phyloP scores from a whole-genome alignment of 495 filamentous ascomycete genomes.

The Daldinia grandis region DNA sequence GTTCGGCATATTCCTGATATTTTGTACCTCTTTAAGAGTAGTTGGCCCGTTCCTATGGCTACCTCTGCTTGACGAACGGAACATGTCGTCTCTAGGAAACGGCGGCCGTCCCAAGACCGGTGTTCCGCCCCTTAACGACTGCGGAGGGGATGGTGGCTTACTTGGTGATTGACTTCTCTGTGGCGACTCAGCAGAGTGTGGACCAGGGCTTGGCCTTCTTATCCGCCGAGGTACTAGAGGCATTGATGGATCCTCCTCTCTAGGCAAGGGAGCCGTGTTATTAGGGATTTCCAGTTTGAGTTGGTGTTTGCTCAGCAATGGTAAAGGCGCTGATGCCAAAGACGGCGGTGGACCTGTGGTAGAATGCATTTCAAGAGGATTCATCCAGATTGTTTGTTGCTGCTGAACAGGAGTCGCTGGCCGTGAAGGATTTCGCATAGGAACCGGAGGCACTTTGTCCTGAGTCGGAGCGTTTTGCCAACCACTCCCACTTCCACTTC shows the following conservation, averaged over 20 bases:
- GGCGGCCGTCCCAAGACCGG: slow-evolving; percentile 12
- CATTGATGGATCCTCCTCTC: slow-evolving; percentile 46
- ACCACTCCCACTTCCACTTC: slow-evolving; percentile 36
- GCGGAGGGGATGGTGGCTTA: slow-evolving; percentile 44
- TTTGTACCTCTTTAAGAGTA: slow-evolving; percentile 33
- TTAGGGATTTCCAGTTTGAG: slow-evolving; percentile 41
- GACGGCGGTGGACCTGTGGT: slow-evolving; percentile 26
- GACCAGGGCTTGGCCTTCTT: slow-evolving; percentile 31
- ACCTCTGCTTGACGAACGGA: slow-evolving; percentile 25
- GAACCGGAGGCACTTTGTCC: slow-evolving; percentile 34
- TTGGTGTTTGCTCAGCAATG: slow-evolving; percentile 45
- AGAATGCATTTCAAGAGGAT: slow-evolving; percentile 54
- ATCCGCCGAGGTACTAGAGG: slow-evolving; percentile 44
- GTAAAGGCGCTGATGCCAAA: slow-evolving; percentile 37
- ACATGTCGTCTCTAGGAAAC: slow-evolving; percentile 16
- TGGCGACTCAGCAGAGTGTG: slow-evolving; percentile 6
- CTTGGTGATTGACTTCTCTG: slow-evolving; percentile 24
- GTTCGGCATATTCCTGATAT: slow-evolving; percentile 23
- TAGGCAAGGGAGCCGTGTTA: slow-evolving; percentile 38
- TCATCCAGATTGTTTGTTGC: slow-evolving; percentile 47
- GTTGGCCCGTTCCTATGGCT: slow-evolving; percentile 27
- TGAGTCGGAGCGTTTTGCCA: slow-evolving; percentile 42
- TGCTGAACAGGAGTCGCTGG: slow-evolving; percentile 41
- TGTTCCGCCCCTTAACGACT: slow-evolving; percentile 31
- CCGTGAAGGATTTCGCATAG: slow-evolving; percentile 36